These are phyloP conservation scores for Neurospora sp. DNA, from an alignment of 2,329 filamentous ascomycete species.

Conservation along the genomic window DNA sequence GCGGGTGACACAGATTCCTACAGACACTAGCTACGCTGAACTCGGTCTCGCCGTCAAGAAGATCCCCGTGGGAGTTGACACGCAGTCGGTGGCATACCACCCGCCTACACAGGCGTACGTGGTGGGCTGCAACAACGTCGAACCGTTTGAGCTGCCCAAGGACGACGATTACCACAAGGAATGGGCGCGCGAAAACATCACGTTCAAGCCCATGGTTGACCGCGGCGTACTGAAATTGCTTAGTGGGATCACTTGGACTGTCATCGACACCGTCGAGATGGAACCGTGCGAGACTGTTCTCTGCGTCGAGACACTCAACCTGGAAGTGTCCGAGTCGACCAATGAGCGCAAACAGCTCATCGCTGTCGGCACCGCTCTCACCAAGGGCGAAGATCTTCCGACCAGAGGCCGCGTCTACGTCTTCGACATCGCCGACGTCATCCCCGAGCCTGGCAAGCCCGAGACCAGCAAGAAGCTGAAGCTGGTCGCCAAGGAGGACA, in stretches of 20 bases:
- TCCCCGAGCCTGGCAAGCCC: conserved; percentile 75
- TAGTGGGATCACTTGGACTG: conserved; percentile 64
- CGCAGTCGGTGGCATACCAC: conserved; percentile 69
- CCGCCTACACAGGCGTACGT: conserved; percentile 65
- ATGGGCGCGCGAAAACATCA: conserved; percentile 63
- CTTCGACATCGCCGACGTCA: conserved; percentile 84
- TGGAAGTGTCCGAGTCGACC: conserved; percentile 86
- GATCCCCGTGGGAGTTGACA: conserved; percentile 58
- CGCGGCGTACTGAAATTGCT: conserved; percentile 69
- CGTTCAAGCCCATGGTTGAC: conserved; percentile 57
- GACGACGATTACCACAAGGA: conserved; percentile 78
- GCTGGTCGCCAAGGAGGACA: conserved; percentile 78
- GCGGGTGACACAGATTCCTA: conserved; percentile 63
- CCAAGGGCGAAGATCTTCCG: conserved; percentile 84
- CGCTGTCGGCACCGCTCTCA: conserved; percentile 73
- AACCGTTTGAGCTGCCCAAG: conserved; percentile 73
- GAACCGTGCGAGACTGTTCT: conserved; percentile 69
- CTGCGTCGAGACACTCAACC: conserved; percentile 70
- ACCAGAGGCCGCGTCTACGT: conserved; percentile 80
- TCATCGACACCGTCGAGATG: conserved; percentile 67
- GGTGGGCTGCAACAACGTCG: conserved; percentile 56
- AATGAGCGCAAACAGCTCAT: conserved; percentile 78
- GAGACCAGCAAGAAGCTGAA: conserved; percentile 83
- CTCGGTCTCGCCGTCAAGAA: conserved; percentile 68
- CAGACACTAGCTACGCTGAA: conserved; percentile 58